Base-by-base conservation (phyloP, 345 rosid species). In the Alliaria petiolata region DNA sequence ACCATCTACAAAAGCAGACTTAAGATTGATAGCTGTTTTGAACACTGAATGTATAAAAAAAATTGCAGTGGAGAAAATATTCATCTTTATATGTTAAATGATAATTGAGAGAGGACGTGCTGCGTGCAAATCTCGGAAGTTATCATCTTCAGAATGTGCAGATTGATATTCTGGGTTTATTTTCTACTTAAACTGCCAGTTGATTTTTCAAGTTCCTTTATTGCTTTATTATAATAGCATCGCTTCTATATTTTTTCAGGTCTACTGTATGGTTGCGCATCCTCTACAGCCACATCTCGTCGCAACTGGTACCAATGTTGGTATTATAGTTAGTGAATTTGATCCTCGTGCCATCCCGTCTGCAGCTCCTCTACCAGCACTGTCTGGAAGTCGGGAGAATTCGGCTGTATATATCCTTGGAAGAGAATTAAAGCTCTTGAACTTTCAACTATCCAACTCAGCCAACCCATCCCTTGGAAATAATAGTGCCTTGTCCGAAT, bases 181-280 rank as follows among this genome's bases (percentile, higher is more conserved):
- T 25, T 25, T 44, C 46, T 45, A 44, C 20, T 69, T 69, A 49
- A 30, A 40, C 40, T 50, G 62, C 62, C 33, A n/a, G 36, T 40
- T 61, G 54, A 42, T 51, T 62, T 62, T 39, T 12, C 44, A 49
- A 31, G 34, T 60, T 71, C 67, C n/a, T 70, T 38, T 8, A n/a
- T 25, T 72, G 4, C 45, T 40, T 47, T 35, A 36, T 56, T 50
- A 38, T 45, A 34, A 26, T 46, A 36, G 7, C 45, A 42, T 73
- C 19, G 38, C 34, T 22, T 56, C 26, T 47, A 8, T 57, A 45
- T 35, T 43, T 82, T 68, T 76, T 76, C 83, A 95, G 99, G 98
- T 91, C 55, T 91, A 89, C 78, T 91, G 98, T 76, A 95, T 95
- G 98, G 98, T 86, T 68, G 97, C 96, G 62, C 99, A 95, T 87